Conservation (phyloP, 345 rosid genomes). For the Corchorus olitorius region DNA sequence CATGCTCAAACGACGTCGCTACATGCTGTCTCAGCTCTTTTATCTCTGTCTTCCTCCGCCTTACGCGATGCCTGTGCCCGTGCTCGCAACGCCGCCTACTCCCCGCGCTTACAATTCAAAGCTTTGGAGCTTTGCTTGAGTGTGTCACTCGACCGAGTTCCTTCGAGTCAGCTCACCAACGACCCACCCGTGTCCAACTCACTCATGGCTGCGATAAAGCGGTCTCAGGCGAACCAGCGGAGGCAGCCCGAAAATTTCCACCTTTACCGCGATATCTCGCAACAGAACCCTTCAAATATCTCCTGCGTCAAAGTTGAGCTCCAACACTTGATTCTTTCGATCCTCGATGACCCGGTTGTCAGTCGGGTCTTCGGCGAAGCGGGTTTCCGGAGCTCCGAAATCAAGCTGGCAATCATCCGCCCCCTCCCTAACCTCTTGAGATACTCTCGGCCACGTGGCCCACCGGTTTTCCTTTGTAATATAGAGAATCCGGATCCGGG, state of each 20-base stretch:
- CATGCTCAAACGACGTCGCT: constrained; percentile 91
- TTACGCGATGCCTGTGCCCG: constrained; percentile 85
- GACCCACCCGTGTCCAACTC: constrained; percentile 88
- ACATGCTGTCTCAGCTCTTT: constrained; percentile 80
- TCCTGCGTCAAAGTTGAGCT: constrained; percentile 82
- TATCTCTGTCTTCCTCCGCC: constrained; percentile 61
- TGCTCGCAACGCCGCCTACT: constrained; percentile 65
- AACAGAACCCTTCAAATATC: constrained; percentile 37
- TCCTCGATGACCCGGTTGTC: constrained; percentile 88
- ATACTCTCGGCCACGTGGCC: constrained; percentile 48
- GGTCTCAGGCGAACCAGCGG: constrained; percentile 92
- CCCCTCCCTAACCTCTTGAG: constrained; percentile 71
- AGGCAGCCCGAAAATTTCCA: constrained; percentile 82
- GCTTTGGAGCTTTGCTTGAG: constrained; percentile 84
- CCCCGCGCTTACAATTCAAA: constrained; percentile 76
- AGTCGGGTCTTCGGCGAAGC: constrained; percentile 90
- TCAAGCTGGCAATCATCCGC: constrained; percentile 77
- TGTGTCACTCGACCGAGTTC: constrained; percentile 82
- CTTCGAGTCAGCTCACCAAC: constrained; percentile 54
- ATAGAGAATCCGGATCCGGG: constrained; percentile 41
- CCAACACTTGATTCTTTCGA: constrained; percentile 69
- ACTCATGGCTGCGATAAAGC: constrained; percentile 94
- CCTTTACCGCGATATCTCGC: constrained; percentile 65
- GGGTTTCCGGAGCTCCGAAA: constrained; percentile 86
- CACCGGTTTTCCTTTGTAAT: constrained; percentile 62